Base-by-base conservation (phyloP, 768 basidiomycete genomes). In the Kwoniella heveanensis region DNA sequence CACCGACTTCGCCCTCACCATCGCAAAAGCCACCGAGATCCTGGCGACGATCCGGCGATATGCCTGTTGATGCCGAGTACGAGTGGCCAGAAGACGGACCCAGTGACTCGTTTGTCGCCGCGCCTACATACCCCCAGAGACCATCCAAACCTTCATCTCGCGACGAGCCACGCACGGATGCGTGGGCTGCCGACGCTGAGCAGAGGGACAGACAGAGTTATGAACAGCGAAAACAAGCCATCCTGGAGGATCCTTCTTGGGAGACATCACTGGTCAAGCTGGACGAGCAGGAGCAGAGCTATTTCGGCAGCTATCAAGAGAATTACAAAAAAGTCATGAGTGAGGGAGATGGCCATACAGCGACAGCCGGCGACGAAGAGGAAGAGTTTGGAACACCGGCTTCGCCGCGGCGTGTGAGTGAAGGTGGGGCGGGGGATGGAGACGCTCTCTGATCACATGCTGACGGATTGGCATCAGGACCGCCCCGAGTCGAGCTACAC, bases 331-430 rank as follows among this genome's bases (percentile, higher is more conserved):
- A 68, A 22, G 64, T 66, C 27, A 46, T 68, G 22, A 62, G 62
- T n/a, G 63, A 24, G 10, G 17, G 25, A 0, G 55, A 50, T 39
- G 50, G 24, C n/a, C 21, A 60, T 37, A 32, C 21, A n/a, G 24
- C 25, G 30, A 46, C 51, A 13, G 29, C 60, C 2, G 39, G 19
- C 17, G 39, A 44, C 17, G 64, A 56, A 13, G 65, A 67, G 21
- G 64, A 64, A 39, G 68, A 68, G 37, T 65, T 65, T 54, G 67
- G 65, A 4, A 48, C 59, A 19, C 36, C 64, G 49, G 54, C 54
- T 5, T 60, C 54, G 22, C 54, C 37, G 25, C 60, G 15, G 15
- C 60, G 27, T 17, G 61, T 72, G 36, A 61, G 62, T 37, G 27
- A 32, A 6, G 32, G 32, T n/a, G n/a, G n/a, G n/a, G n/a, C n/a